Conservation (phyloP, 176 grass and related monocot genomes). For the Phoenix roebelenii region DNA sequence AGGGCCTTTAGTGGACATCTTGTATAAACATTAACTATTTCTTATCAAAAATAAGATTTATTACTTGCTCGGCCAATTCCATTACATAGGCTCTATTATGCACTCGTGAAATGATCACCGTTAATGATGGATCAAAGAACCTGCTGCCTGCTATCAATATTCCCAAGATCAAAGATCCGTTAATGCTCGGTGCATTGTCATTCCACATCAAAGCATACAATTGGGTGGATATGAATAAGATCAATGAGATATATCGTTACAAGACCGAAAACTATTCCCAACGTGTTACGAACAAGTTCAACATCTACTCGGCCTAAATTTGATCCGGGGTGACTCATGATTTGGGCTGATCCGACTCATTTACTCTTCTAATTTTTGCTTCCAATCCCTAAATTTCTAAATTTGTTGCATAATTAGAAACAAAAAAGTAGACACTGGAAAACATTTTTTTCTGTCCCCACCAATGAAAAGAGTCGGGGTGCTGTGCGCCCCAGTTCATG, state of each 20-base stretch:
- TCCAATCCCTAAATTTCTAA: too few relatives aligned
- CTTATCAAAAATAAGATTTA: too few relatives aligned
- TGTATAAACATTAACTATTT: too few relatives aligned
- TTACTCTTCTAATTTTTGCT: too few relatives aligned
- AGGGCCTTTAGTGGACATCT: background rate
- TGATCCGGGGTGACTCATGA: too few relatives aligned
- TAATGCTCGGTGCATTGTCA: conserved; percentile 62
- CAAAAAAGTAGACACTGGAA: too few relatives aligned
- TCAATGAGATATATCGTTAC: conserved; percentile 84
- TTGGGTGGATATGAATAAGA: conserved; percentile 80
- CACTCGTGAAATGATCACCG: conserved; percentile 64
- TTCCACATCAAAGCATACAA: conserved; percentile 78
- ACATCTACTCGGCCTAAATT: conserved; percentile 35
- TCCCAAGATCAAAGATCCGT: background rate
- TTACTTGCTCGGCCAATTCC: conserved; percentile 7
- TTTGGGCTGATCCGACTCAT: too few relatives aligned
- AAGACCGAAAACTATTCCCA: conserved; percentile 86
- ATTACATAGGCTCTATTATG: conserved; percentile 52
- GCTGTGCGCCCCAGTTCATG: too few relatives aligned
- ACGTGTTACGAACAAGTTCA: conserved; percentile 78
- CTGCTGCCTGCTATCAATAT: conserved; percentile 67
- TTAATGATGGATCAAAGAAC: conserved; percentile 44
- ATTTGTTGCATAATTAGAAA: too few relatives aligned
- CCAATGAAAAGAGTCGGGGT: too few relatives aligned
- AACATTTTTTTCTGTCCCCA: too few relatives aligned